Conservation (phyloP, 768 basidiomycete genomes). For the Naganishia friedmannii region DNA sequence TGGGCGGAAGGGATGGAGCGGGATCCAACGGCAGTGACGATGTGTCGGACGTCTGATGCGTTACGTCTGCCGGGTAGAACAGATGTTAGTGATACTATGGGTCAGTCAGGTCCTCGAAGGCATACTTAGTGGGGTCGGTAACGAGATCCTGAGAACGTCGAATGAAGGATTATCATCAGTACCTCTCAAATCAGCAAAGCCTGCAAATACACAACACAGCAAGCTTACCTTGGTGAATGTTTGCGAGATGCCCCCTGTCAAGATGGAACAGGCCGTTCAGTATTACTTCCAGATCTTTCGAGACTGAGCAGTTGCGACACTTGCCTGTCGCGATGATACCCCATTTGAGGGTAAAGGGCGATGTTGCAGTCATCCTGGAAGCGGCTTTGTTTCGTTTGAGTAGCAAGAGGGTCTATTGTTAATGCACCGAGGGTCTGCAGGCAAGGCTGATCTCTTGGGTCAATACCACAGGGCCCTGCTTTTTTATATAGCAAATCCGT, state of each 20-base stretch:
- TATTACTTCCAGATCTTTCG: too few species aligned
- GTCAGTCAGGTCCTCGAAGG: neutral
- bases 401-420: too few species aligned
- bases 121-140: conserved; percentile 56
- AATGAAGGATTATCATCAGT: neutral
- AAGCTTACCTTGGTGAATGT: conserved; percentile 2
- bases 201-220: neutral
- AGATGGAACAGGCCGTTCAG: neutral
- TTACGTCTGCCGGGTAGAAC: conserved; percentile 50
- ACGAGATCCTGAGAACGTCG: conserved; percentile 56
- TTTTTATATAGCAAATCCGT: too few species aligned
- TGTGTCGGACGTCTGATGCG: conserved; percentile 46
- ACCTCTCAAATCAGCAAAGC: neutral
- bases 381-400: too few species aligned
- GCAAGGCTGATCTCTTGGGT: too few species aligned
- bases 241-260: neutral
- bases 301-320: too few species aligned
- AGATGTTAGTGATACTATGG: conserved; percentile 53
- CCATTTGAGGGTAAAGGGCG: conserved; percentile 60
- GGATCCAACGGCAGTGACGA: conserved; percentile 67
- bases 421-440: too few species aligned
- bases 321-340: conserved; percentile 73
- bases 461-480: too few species aligned
- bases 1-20: conserved; percentile 67
- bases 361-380: neutral